phyloP scores from a whole-genome alignment of 192 early-diverging fungal genomes.

The Gryganskiella cystojenkinii region DNA sequence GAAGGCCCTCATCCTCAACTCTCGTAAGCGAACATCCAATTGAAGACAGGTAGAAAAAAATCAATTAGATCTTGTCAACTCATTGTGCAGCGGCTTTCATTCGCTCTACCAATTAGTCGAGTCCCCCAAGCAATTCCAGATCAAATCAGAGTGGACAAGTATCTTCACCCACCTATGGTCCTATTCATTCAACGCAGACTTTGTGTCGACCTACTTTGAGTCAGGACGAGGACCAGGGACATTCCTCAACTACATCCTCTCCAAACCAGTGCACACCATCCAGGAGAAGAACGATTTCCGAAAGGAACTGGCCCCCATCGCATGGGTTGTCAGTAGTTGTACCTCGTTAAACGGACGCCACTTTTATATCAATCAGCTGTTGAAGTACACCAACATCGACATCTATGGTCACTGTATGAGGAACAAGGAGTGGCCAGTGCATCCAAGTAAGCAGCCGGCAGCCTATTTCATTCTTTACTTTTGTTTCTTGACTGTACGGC shows the following conservation, averaged over 20 bases:
- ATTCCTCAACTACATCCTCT: conserved; percentile 5
- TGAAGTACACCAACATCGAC: conserved; percentile 39
- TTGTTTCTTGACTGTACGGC: neutral
- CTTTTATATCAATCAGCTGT: conserved; percentile 41
- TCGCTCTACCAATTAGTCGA: conserved; percentile 5
- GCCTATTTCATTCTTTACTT: neutral
- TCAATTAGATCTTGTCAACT: too few species aligned
- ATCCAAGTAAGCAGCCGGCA: conserved; percentile 5
- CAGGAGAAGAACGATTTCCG: conserved; percentile 18
- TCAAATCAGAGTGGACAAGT: conserved; percentile 12
- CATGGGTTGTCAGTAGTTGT: conserved; percentile 47
- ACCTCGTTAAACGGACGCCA: conserved; percentile 23
- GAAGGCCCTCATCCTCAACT: conserved; percentile 14
- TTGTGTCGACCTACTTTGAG: conserved; percentile 22
- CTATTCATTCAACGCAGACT: conserved; percentile 23
- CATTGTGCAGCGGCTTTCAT: neutral
- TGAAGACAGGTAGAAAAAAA: neutral
- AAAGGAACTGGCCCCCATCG: conserved; percentile 33
- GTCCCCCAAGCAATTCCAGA: conserved; percentile 5
- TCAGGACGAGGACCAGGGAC: neutral
- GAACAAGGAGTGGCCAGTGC: conserved; percentile 31
- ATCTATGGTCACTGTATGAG: conserved; percentile 44
- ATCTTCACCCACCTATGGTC: conserved; percentile 27
- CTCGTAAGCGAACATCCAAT: conserved; percentile 3
- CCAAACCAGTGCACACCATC: conserved; percentile 7